These are phyloP conservation scores for Medicago lupulina DNA, from an alignment of 306 rosid genomes.

Conservation along the genomic window DNA sequence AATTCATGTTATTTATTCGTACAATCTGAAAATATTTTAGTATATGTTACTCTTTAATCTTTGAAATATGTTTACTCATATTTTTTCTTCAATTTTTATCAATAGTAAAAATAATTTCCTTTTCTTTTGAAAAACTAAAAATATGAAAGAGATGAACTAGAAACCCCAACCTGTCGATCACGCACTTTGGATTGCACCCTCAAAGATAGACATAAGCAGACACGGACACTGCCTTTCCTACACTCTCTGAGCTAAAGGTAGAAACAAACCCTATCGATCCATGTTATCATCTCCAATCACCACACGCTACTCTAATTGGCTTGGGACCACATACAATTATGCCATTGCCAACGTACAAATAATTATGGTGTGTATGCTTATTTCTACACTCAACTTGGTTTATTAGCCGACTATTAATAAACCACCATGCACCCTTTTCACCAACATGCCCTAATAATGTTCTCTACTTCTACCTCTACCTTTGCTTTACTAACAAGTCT, in stretches of 20 bases:
- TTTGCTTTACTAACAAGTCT: neutral
- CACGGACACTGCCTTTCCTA: neutral
- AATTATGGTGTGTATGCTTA: neutral
- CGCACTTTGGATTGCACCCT: conserved; percentile 13
- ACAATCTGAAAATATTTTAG: too few relatives aligned
- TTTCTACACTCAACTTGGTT: neutral
- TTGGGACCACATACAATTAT: neutral
- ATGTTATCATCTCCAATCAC: conserved; percentile 1
- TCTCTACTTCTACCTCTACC: neutral
- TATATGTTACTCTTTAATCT: too few relatives aligned
- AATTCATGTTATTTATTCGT: too few relatives aligned
- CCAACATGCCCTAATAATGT: conserved; percentile 23
- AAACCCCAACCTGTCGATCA: neutral
- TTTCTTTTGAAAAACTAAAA: too few relatives aligned
- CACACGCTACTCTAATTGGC: neutral
- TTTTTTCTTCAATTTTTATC: too few relatives aligned
- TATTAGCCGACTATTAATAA: conserved; percentile 4
- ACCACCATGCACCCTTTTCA: neutral
- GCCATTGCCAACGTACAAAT: neutral
- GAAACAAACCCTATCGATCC: conserved; percentile 12
- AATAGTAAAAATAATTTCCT: too few relatives aligned
- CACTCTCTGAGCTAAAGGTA: neutral
- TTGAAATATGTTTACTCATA: too few relatives aligned
- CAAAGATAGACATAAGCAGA: neutral
- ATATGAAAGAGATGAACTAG: neutral